Percentiles rank a stretch among this genome's conserved stretches.
Conservation (phyloP, 805 yeast genomes). For the Torulaspora quercuum region DNA sequence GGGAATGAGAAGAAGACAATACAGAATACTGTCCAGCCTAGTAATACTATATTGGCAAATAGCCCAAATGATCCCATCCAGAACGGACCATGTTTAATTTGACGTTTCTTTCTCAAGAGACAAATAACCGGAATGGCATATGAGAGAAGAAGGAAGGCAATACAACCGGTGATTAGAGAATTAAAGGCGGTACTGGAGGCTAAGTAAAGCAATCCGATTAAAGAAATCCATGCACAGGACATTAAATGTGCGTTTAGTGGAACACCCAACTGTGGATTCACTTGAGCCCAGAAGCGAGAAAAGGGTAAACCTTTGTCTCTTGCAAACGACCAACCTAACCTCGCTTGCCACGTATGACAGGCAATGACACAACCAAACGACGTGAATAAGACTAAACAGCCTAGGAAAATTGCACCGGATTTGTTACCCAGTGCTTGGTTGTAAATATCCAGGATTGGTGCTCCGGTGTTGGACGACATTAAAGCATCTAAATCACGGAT, state of each 20-base stretch:
- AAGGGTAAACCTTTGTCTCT: constrained; percentile 68
- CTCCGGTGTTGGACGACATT: constrained; percentile 50
- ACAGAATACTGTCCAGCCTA: constrained; percentile 58
- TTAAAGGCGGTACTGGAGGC: constrained; percentile 68
- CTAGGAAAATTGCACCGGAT: constrained; percentile 57
- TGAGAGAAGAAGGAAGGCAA: constrained; percentile 56
- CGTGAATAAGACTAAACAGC: constrained; percentile 50
- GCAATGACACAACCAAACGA: constrained; percentile 63
- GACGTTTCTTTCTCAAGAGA: constrained; percentile 41
- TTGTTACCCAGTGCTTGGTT: constrained; percentile 53
- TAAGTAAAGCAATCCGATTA: constrained; percentile 57
- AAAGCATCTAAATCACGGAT: constrained; percentile 52
- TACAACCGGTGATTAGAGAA: constrained; percentile 61
- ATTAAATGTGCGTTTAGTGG: constrained; percentile 62
- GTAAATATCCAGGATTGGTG: constrained; percentile 63
- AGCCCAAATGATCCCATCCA: constrained; percentile 59
- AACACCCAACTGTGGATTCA: constrained; percentile 51
- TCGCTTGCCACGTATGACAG: constrained; percentile 68
- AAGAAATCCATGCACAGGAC: constrained; percentile 50
- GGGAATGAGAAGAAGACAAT: constrained; percentile 65
- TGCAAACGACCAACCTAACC: constrained; percentile 69
- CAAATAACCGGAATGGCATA: constrained; percentile 56
- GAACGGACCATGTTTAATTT: constrained; percentile 59
- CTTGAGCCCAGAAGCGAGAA: constrained; percentile 50
- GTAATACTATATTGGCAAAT: constrained; percentile 47